phyloP scores from a whole-genome alignment of 2,329 filamentous ascomycete species.

The Paramyrothecium roridum region DNA sequence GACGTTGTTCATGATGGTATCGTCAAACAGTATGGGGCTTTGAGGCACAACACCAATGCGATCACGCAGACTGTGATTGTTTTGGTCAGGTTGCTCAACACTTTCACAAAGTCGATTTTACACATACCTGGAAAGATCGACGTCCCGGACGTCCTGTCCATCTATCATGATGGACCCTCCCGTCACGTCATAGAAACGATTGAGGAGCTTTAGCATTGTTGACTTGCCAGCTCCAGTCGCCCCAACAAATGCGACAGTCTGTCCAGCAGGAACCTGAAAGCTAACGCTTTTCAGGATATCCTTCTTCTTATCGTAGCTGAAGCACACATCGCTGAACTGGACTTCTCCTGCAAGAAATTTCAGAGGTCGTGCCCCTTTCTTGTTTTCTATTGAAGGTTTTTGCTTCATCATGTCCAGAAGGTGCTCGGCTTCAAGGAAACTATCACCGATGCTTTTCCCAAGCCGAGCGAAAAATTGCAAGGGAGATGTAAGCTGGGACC shows the following conservation, averaged over 20 bases:
- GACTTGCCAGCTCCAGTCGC: constrained; percentile 59
- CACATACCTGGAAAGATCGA: constrained; percentile 43
- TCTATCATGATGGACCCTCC: constrained; percentile 52
- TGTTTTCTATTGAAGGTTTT: constrained; percentile 52
- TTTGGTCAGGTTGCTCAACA: constrained; percentile 13
- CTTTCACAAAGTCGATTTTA: background rate
- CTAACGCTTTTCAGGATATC: constrained; percentile 52
- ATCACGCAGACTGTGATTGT: constrained; percentile 40
- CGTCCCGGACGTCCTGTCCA: constrained; percentile 53
- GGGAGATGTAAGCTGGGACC: constrained; percentile 68
- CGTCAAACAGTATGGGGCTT: constrained; percentile 53
- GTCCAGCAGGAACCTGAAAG: constrained; percentile 47
- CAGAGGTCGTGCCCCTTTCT: constrained; percentile 45
- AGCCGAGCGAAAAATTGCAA: constrained; percentile 65
- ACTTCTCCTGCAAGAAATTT: constrained; percentile 51
- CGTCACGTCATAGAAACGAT: constrained; percentile 57
- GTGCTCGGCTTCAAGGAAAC: constrained; percentile 56
- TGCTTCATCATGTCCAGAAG: constrained; percentile 57
- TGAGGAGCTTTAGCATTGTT: constrained; percentile 55
- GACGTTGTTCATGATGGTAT: constrained; percentile 58
- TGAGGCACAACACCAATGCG: constrained; percentile 57
- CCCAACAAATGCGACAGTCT: constrained; percentile 58
- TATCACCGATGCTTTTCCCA: constrained; percentile 52
- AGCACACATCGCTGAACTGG: constrained; percentile 51
- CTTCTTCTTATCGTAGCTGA: constrained; percentile 59